A percentile compares a stretch with the other conserved stretches of the same genome.
Conservation (phyloP, 1,284 basidiomycete species). For the Ganoderma boninense region DNA sequence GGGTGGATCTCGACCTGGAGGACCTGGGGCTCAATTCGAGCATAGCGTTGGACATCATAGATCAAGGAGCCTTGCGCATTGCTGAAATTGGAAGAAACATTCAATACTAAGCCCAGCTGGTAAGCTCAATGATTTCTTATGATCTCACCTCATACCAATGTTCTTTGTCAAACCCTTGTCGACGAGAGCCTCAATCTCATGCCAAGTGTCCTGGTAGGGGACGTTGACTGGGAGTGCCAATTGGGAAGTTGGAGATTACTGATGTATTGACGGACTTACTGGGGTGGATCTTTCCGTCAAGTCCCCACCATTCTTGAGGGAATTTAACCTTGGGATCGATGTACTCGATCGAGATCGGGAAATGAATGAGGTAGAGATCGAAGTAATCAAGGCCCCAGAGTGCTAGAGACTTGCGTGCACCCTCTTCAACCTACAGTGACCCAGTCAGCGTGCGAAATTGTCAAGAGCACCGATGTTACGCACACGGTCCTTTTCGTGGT, state of each 20-base stretch:
- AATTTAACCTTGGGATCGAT: conserved; percentile 80
- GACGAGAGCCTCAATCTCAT: conserved; percentile 77
- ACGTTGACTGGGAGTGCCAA: conserved; percentile 56
- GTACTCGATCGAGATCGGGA: conserved; percentile 80
- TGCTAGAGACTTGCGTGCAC: conserved; percentile 68
- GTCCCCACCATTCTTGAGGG: conserved; percentile 81
- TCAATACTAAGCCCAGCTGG: too few species aligned
- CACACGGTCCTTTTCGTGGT: conserved; percentile 77
- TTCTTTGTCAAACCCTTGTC: conserved; percentile 76
- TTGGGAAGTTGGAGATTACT: neutral
- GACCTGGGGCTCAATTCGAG: conserved; percentile 73
- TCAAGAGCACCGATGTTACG: conserved; percentile 31
- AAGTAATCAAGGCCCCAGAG: conserved; percentile 86
- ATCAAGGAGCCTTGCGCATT: conserved; percentile 73
- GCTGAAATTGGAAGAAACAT: conserved; percentile 43
- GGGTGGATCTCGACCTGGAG: conserved; percentile 85
- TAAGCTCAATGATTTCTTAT: neutral
- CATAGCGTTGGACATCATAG: conserved; percentile 74
- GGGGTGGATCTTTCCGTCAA: conserved; percentile 68
- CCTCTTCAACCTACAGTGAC: conserved; percentile 53
- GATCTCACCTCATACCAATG: conserved; percentile 70
- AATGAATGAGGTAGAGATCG: conserved; percentile 81
- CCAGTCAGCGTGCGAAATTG: conserved; percentile 8
- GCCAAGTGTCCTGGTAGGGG: conserved; percentile 80
- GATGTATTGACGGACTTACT: conserved; percentile 46